Percentiles rank a stretch among this genome's conserved stretches.
Conservation (phyloP, 257 asterid species). For the Jacaranda mimosifolia region DNA sequence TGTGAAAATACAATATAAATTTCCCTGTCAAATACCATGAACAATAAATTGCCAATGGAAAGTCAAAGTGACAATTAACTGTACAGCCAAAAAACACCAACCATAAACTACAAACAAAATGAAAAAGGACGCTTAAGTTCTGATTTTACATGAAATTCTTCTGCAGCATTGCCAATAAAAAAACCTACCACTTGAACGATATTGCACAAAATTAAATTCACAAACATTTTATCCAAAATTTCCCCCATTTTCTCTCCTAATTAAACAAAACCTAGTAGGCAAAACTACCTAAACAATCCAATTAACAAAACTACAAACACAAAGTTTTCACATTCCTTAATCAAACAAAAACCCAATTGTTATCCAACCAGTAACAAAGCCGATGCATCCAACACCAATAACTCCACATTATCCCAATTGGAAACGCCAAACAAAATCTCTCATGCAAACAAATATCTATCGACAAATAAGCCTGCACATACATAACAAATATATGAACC, state of each 20-base stretch:
- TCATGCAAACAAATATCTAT: conserved; percentile 41
- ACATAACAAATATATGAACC: conserved; percentile 22
- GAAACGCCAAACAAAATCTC: conserved; percentile 16
- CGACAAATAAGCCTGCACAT: conserved; percentile 44
- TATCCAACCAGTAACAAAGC: conserved; percentile 21
- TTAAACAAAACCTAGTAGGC: conserved; percentile 31
- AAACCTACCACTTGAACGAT: conserved; percentile 4
- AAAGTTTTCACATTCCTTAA: conserved; percentile 16
- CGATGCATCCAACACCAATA: conserved; percentile 35
- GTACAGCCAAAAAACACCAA: not conserved
- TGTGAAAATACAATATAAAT: conserved; percentile 6
- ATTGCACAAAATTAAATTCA: conserved; percentile 16
- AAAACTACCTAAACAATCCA: conserved; percentile 21
- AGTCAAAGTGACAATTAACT: not conserved
- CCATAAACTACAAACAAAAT: not conserved
- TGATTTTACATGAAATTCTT: conserved; percentile 11
- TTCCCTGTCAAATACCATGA: not conserved
- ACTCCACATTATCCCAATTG: conserved; percentile 36
- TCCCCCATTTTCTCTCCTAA: not conserved
- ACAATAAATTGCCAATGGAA: not conserved
- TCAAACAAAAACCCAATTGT: conserved; percentile 32
- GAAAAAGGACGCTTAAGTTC: not conserved
- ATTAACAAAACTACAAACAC: not conserved
- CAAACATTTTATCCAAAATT: conserved; percentile 17
- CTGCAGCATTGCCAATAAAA: not conserved